Evolutionary conservation across 495 filamentous ascomycete species (phyloP).

Genomic region (Neurospora sp.): DNA sequence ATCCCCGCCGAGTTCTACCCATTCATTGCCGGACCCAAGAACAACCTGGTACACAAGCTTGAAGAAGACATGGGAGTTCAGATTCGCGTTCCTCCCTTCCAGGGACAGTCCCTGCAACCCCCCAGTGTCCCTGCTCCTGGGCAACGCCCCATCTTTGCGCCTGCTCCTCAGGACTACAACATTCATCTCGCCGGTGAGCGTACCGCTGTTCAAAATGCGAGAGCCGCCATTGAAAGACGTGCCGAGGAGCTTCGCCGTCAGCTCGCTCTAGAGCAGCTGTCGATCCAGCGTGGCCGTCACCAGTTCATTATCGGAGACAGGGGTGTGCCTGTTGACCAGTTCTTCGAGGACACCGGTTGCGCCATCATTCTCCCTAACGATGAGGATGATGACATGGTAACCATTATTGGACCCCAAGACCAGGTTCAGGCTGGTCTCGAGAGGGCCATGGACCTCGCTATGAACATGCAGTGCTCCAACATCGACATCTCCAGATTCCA

Average conservation of each 20-base stretch:
- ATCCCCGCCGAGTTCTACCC: slow-evolving; percentile 91
- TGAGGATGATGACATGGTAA: slow-evolving; percentile 68
- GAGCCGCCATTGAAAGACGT: slow-evolving; percentile 65
- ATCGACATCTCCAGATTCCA: slow-evolving; percentile 72
- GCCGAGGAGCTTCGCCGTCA: slow-evolving; percentile 59
- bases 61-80: slow-evolving; percentile 55
- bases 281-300: slow-evolving; percentile 69
- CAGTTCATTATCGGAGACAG: slow-evolving; percentile 83
- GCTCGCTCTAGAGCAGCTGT: slow-evolving; percentile 60
- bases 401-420: slow-evolving; percentile 69
- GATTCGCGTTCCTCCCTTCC: slow-evolving; percentile 69
- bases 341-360: slow-evolving; percentile 86
- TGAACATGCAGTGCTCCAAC: slow-evolving; percentile 65
- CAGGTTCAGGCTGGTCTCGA: slow-evolving; percentile 62
- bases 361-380: slow-evolving; percentile 67
- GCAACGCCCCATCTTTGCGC: slow-evolving; percentile 53
- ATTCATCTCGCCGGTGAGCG: slow-evolving; percentile 86
- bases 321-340: slow-evolving; percentile 67
- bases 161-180: slow-evolving; percentile 52
- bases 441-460: slow-evolving; percentile 71
- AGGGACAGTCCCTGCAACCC: slow-evolving; percentile 59
- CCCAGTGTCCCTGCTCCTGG: slow-evolving; percentile 54
- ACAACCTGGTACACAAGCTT: slow-evolving; percentile 52
- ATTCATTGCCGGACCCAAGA: slow-evolving; percentile 81
- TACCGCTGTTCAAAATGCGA: slow-evolving; percentile 65